Base-by-base conservation (phyloP, 495 filamentous ascomycete species). In the Cetradonia linearis region DNA sequence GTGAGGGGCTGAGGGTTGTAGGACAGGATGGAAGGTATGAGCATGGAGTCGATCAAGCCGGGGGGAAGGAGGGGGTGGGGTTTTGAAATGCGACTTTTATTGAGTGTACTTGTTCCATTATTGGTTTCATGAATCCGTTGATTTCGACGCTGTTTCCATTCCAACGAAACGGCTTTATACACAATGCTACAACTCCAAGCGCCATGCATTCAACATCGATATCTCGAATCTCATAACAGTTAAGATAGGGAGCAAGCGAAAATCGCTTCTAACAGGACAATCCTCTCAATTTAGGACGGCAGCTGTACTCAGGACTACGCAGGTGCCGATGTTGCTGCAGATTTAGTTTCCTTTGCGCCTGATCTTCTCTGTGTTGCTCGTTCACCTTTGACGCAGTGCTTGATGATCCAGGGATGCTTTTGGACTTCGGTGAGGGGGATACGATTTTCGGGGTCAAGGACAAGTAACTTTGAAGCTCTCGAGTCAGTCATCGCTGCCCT, bases 381-480 rank as follows among this genome's bases (percentile, higher is more conserved):
- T 68, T 89, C 86, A 6, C 88, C 84, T 73, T 89, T 91, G 16
- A 84, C 78, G 71, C 94, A 97, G 73, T 98, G 89, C 79, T 95
- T 98, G 65, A 96, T 68, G 63, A 98, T 96, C 93, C 93, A 98
- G 28, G 93, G 92, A 71, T 98, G 93, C 46, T 79, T 81, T 71
- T 89, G 84, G 53, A 96, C 87, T 38, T 96, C 88, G 18, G 93
- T 89, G 1, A 98, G 79, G 1, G 91, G 80, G 47, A 98, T 87
- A 34, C 93, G 79, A 77, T 95, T 95, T 68, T 95, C 90, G 0
- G 93, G 94, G 63, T 96, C 91, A 59, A 97, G 81, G 25, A 96
- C 89, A 56, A 98, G 81, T 40, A 98, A 76, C 91, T 96, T 67
- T 10, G 28, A 13, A 23, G 23, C 16, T 5, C 3, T 20, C 53